These are phyloP conservation scores for Saccharomycopsis fermentans DNA, from an alignment of 805 yeast genomes.

Conservation along the genomic window DNA sequence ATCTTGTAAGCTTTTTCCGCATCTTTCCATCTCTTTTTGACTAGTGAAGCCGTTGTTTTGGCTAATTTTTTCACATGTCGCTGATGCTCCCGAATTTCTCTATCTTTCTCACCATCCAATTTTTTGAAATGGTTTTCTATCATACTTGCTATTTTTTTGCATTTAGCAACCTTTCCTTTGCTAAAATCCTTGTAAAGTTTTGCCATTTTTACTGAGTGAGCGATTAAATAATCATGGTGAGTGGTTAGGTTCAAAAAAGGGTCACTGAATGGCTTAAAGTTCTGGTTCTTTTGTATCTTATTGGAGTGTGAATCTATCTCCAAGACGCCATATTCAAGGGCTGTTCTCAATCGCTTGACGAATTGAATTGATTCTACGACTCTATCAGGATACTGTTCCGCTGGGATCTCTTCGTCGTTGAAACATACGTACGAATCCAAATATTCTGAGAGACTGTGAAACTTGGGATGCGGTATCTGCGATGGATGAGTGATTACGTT, in stretches of 20 bases:
- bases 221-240: conserved; percentile 61
- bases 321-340: conserved; percentile 34
- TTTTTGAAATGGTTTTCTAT: conserved; percentile 81
- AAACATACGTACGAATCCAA: conserved; percentile 47
- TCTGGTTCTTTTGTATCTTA: conserved; percentile 31
- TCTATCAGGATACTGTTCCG: conserved; percentile 51
- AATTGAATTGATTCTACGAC: conserved; percentile 42
- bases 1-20: conserved; percentile 67
- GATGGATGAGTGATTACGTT: conserved; percentile 33
- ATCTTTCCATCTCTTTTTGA: conserved; percentile 80
- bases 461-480: conserved; percentile 41
- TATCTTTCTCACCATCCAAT: conserved; percentile 79
- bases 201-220: conserved; percentile 67
- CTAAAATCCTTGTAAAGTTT: conserved; percentile 59
- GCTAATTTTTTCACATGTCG: conserved; percentile 61
- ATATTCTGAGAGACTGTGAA: conserved; percentile 30
- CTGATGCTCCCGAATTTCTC: conserved; percentile 66
- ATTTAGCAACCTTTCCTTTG: conserved; percentile 52
- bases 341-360: conserved; percentile 36
- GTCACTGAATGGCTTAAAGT: conserved; percentile 38
- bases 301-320: conserved; percentile 32
- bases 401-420: conserved; percentile 45
- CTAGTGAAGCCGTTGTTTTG: conserved; percentile 72
- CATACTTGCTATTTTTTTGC: conserved; percentile 68
- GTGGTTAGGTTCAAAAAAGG: conserved; percentile 38